Base-by-base conservation (phyloP, 1,139 yeast species). In the Kluyveromyces sp. region DNA sequence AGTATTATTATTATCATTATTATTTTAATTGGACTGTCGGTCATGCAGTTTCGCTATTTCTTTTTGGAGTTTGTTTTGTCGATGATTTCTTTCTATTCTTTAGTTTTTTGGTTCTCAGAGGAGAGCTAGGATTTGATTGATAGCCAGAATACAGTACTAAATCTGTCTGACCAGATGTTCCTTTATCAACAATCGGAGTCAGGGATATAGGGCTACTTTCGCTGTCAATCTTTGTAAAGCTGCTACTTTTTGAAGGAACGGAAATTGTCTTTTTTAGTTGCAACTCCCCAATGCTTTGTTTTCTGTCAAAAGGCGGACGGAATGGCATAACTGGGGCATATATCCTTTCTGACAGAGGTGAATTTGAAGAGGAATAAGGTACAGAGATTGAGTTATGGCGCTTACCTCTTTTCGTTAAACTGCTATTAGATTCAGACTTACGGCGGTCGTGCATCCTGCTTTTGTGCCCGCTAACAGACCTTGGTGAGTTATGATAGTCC, bases 391-490 rank as follows among this genome's bases (percentile, higher is more conserved):
- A 41, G 37, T 35, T 41, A 40, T 35, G 37, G 37, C 42, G 35
- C 43, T 40, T 10, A 41, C n/a, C 25, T 25, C 21, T 21, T 33
- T 38, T 33, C 34, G 10, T 42, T 7, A 45, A 49, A 25, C 44
- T 49, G 6, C 50, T 36, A 30, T 43, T 43, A 10, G 52, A 50
- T 21, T 50, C 52, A 26, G 52, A 50, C 34, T 50, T 50, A 4
- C 52, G 44, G 30, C 52, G 48, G 26, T 35, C 30, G 32, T 50
- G 50, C 37, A 33, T 29, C 29, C 45, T 48, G 34, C 44, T 41
- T 4, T 37, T 42, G 3, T 40, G 40, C 2, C 41, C 45, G 8
- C 42, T 43, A 26, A 37, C 34, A 2, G 45, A 36, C 26, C 42
- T 42, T 7, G 46, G 41, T 32, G 32, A 37, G 8, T 45, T 45